A percentile compares a stretch with the other conserved stretches of the same genome.
Conservation (phyloP, 1,284 basidiomycete genomes). For the Ceratobasidium sp. region DNA sequence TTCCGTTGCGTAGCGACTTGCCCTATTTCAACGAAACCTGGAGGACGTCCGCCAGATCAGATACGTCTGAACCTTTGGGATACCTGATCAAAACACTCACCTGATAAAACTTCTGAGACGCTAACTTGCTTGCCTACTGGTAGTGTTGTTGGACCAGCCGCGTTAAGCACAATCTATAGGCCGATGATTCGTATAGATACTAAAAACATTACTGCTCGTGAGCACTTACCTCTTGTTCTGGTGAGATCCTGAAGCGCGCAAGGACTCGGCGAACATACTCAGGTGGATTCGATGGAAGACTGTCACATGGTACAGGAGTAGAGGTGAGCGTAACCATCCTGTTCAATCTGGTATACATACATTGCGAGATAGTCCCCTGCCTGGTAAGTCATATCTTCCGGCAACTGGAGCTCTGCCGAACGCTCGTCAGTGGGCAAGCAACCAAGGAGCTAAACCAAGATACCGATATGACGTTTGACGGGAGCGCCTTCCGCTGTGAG, state of each 20-base stretch:
- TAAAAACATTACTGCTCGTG: neutral
- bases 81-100: slow-evolving; percentile 57
- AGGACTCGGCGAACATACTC: slow-evolving; percentile 49
- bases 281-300: slow-evolving; percentile 48
- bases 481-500: slow-evolving; percentile 61
- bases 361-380: slow-evolving; percentile 45
- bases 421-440: neutral
- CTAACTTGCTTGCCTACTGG: slow-evolving; percentile 31
- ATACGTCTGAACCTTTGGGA: slow-evolving; percentile 57
- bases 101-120: slow-evolving; percentile 32
- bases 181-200: neutral
- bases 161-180: slow-evolving; percentile 59
- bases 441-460: slow-evolving; percentile 9
- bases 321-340: slow-evolving; percentile 59
- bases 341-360: slow-evolving; percentile 57
- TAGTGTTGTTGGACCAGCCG: slow-evolving; percentile 61
- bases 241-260: slow-evolving; percentile 46
- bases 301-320: neutral
- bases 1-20: slow-evolving; percentile 51
- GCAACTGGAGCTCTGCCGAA: slow-evolving; percentile 29
- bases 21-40: slow-evolving; percentile 53
- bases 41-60: slow-evolving; percentile 59
- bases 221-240: slow-evolving; percentile 60
- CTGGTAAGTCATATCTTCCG: slow-evolving; percentile 39
- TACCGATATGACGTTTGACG: slow-evolving; percentile 63